Percentiles rank a stretch among this genome's conserved stretches.
Evolutionary conservation across 106 monocot genomes (phyloP).

Genomic region (Dioscorea dumetorum): DNA sequence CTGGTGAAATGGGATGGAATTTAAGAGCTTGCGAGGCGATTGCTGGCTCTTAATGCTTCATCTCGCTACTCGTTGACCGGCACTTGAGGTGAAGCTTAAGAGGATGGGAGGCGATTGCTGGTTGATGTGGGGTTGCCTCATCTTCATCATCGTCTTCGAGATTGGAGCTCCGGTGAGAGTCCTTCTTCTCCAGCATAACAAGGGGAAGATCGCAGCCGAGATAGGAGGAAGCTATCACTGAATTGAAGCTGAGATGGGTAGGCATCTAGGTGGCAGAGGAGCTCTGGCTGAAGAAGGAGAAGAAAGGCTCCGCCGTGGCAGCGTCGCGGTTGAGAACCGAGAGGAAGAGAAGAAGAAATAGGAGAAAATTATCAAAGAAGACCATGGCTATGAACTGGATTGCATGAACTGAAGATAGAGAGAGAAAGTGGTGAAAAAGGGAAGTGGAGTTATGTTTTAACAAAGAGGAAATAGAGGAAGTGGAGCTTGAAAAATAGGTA

Average conservation of each 20-base stretch:
- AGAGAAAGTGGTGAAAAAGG: background rate
- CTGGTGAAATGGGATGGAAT: no score
- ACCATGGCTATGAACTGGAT: background rate
- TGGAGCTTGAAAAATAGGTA: background rate
- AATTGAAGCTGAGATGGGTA: conserved; percentile 38
- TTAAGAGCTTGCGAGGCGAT: no score
- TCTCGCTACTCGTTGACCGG: conserved; percentile 8
- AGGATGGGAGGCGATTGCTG: background rate
- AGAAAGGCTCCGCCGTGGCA: background rate
- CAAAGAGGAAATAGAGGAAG: background rate
- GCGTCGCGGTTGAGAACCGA: background rate
- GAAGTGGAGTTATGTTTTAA: background rate
- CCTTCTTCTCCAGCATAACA: background rate
- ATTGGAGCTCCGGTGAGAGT: no score
- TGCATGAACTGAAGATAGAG: background rate
- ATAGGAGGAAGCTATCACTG: conserved; percentile 8
- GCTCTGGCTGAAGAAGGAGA: background rate
- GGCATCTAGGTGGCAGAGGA: conserved; percentile 36
- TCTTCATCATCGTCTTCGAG: background rate
- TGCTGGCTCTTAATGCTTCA: no score
- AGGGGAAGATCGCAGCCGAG: background rate
- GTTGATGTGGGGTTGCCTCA: background rate
- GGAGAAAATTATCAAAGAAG: background rate
- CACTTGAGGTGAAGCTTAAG: conserved; percentile 61
- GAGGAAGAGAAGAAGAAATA: background rate